Percentiles rank a stretch among this genome's conserved stretches.
These are phyloP conservation scores for Aeminium ludgeri DNA, from an alignment of 495 filamentous ascomycete species.

Conservation along the genomic window DNA sequence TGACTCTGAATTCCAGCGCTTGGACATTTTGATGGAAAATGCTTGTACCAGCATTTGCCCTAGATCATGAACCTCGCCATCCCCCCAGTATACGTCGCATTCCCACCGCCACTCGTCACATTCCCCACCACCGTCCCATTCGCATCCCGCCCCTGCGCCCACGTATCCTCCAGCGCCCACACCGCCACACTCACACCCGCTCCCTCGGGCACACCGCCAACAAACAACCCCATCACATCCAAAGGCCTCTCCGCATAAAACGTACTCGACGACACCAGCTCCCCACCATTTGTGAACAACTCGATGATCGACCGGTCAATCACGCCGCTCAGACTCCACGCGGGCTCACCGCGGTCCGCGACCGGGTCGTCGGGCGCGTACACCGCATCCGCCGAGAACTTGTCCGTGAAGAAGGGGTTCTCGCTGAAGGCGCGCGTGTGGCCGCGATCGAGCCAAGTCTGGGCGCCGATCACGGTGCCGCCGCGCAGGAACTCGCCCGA, in stretches of 20 bases:
- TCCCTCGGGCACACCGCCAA: constrained; percentile 24
- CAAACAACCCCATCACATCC: constrained; percentile 26
- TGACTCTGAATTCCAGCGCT: no score
- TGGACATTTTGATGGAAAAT: no score
- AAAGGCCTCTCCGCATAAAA: constrained; percentile 31
- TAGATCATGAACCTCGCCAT: no score
- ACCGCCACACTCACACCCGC: constrained; percentile 26
- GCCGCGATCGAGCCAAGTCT: constrained; percentile 32
- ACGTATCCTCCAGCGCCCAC: constrained; percentile 29
- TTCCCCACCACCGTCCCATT: constrained; percentile 8
- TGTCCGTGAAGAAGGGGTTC: constrained; percentile 34
- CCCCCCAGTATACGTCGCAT: no score
- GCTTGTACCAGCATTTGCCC: no score
- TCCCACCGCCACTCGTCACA: neutral
- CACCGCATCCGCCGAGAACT: constrained; percentile 27
- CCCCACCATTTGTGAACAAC: constrained; percentile 32
- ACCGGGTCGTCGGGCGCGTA: constrained; percentile 6
- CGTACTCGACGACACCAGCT: constrained; percentile 27
- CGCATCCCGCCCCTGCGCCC: constrained; percentile 13
- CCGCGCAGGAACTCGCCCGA: constrained; percentile 32
- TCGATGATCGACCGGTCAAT: constrained; percentile 37
- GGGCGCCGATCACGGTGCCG: constrained; percentile 31
- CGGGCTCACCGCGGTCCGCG: constrained; percentile 8
- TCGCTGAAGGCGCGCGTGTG: constrained; percentile 26
- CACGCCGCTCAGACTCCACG: constrained; percentile 26